Evolutionary conservation across 2,329 filamentous ascomycete genomes (phyloP).

Genomic region (Fusarium heterosporum): DNA sequence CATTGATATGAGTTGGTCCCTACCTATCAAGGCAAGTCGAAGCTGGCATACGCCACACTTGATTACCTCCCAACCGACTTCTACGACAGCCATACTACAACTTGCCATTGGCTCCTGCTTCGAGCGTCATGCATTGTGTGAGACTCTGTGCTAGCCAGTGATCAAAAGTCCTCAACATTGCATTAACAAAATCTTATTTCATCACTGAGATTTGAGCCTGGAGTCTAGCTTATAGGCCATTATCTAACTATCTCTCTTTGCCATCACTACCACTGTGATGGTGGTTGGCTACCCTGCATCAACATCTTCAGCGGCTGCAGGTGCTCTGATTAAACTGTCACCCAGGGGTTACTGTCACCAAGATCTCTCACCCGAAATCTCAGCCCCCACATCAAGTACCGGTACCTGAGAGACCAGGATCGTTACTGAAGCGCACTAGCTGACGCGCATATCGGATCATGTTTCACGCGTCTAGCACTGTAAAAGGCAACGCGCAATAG

Average conservation of each 20-base stretch:
- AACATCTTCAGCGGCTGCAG: constrained; percentile 24
- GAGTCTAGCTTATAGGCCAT: neutral
- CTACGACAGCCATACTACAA: neutral
- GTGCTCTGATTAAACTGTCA: constrained; percentile 40
- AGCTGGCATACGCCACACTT: constrained; percentile 6
- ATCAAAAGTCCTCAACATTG: neutral
- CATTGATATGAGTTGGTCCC: neutral
- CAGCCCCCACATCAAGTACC: constrained; percentile 43
- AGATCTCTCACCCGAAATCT: constrained; percentile 42
- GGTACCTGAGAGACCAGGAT: constrained; percentile 46
- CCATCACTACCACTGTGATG: neutral
- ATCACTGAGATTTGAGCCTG: neutral
- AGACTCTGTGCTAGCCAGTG: neutral
- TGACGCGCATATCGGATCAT: constrained; percentile 51
- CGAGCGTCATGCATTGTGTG: neutral
- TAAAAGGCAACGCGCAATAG: constrained; percentile 48
- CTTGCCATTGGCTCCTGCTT: neutral
- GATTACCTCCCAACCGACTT: neutral
- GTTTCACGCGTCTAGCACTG: constrained; percentile 48
- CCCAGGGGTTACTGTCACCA: constrained; percentile 23
- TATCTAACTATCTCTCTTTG: neutral
- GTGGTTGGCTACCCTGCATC: constrained; percentile 32
- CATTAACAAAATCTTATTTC: neutral
- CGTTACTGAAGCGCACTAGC: constrained; percentile 46
- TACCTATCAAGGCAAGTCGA: neutral